These are phyloP conservation scores for Populus hybrid DNA, from an alignment of 441 rosid genomes.

Conservation along the genomic window DNA sequence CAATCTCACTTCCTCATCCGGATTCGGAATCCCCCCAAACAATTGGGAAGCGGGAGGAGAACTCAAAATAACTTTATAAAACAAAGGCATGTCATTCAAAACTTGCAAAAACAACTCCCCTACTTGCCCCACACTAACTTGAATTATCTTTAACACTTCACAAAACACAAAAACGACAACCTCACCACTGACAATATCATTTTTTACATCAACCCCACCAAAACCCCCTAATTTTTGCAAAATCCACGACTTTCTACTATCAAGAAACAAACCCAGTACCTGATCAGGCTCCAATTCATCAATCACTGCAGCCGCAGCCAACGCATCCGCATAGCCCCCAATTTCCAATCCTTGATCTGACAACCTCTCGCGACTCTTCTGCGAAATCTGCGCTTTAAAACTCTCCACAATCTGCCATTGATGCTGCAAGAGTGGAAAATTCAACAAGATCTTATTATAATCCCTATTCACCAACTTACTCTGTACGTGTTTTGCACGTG, in stretches of 20 bases:
- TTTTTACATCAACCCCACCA: conserved; percentile 12
- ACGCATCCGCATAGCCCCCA: conserved; percentile 75
- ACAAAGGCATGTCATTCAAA: conserved; percentile 84
- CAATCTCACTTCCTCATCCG: conserved; percentile 83
- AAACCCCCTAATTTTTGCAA: conserved; percentile 53
- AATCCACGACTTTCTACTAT: conserved; percentile 73
- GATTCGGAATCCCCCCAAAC: conserved; percentile 94
- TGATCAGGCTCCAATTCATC: conserved; percentile 76
- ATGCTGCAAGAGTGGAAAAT: conserved; percentile 85
- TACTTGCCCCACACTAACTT: conserved; percentile 79
- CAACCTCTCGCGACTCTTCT: conserved; percentile 83
- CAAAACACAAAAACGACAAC: conserved; percentile 63
- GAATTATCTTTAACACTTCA: conserved; percentile 64
- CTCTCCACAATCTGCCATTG: conserved; percentile 99
- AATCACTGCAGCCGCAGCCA: conserved; percentile 80
- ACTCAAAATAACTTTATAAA: conserved; percentile 74
- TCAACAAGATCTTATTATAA: conserved; percentile 54
- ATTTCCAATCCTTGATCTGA: conserved; percentile 61
- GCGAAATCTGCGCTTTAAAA: conserved; percentile 91
- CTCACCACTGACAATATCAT: conserved; percentile 7
- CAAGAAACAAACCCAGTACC: conserved; percentile 71
- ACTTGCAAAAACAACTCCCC: conserved; percentile 90
- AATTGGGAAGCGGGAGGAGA: conserved; percentile 94
- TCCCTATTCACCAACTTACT: conserved; percentile 32
- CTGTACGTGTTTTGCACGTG: conserved; percentile 91